These are phyloP conservation scores for Ambrosia hybrid DNA, from an alignment of 140 eudicot species.

Conservation along the genomic window DNA sequence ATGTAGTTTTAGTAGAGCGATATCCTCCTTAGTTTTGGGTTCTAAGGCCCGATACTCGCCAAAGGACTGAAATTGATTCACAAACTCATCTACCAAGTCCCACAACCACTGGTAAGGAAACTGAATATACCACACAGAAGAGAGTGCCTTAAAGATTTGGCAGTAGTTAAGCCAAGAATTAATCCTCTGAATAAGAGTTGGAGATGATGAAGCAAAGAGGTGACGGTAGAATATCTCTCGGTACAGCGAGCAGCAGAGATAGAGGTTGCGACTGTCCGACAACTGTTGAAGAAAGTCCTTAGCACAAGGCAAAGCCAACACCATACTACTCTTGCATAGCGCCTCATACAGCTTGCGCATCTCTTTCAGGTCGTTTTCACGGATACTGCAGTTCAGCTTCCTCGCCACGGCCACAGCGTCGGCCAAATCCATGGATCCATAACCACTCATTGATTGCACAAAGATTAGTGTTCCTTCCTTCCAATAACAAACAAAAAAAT, in stretches of 20 bases:
- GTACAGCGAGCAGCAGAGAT: slow-evolving; percentile 78
- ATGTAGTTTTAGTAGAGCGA: slow-evolving; percentile 61
- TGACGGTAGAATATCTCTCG: slow-evolving; percentile 97
- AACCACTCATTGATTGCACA: too few species aligned
- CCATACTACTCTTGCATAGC: too few species aligned
- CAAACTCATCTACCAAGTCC: slow-evolving; percentile 99
- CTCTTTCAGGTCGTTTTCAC: too few species aligned
- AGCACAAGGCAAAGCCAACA: too few species aligned
- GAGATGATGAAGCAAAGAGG: slow-evolving; percentile 63
- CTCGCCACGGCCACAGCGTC: too few species aligned
- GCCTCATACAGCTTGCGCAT: too few species aligned
- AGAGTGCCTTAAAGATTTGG: slow-evolving; percentile 86
- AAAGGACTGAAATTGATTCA: slow-evolving; percentile 86
- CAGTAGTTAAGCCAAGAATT: slow-evolving; percentile 95
- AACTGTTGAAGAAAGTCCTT: too few species aligned
- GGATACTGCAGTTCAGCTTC: too few species aligned
- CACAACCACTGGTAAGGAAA: slow-evolving; percentile 98
- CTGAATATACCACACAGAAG: slow-evolving; percentile 86
- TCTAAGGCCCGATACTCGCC: slow-evolving; percentile 92
- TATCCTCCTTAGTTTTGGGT: slow-evolving; percentile 85
- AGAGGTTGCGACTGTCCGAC: slow-evolving; percentile 84
- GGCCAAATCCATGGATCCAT: too few species aligned
- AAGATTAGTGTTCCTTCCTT: too few species aligned
- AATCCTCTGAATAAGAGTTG: slow-evolving; percentile 70
- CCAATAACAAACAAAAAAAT: too few species aligned